Percentiles rank a stretch among this genome's conserved stretches.
These are phyloP conservation scores for Flueggea neowawraea DNA, from an alignment of 441 rosid genomes.

Conservation along the genomic window DNA sequence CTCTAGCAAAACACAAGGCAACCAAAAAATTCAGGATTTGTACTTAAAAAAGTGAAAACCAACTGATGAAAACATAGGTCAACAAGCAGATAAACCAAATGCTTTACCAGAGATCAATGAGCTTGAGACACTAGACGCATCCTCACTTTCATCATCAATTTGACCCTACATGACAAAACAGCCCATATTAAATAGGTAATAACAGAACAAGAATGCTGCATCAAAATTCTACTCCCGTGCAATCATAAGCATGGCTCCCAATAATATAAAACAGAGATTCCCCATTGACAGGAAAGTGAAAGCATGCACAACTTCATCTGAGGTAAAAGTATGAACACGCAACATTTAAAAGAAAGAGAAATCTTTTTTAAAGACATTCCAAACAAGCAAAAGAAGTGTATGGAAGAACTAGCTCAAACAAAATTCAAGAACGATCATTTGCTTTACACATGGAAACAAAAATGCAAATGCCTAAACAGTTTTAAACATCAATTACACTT, in stretches of 20 bases:
- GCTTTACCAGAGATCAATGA: slow-evolving; percentile 30
- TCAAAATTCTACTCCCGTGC: not conserved
- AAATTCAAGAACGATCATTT: too few species aligned
- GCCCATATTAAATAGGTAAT: slow-evolving; percentile 13
- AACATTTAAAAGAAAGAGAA: too few species aligned
- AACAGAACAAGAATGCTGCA: not conserved
- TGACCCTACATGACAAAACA: slow-evolving; percentile 39
- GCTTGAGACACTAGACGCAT: slow-evolving; percentile 27
- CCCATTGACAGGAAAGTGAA: too few species aligned
- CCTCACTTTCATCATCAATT: slow-evolving; percentile 25
- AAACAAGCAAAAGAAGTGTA: too few species aligned
- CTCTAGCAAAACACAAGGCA: slow-evolving; percentile 37
- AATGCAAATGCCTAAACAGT: too few species aligned
- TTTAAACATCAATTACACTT: too few species aligned
- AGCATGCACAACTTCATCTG: too few species aligned
- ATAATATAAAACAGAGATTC: not conserved
- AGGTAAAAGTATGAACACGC: too few species aligned
- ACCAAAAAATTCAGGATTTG: slow-evolving; percentile 10
- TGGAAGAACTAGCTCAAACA: too few species aligned
- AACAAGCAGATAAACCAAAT: slow-evolving; percentile 31
- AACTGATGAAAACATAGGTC: slow-evolving; percentile 4
- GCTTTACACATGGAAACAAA: too few species aligned
- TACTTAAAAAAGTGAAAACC: slow-evolving; percentile 1
- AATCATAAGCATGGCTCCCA: not conserved
- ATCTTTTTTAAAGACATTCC: too few species aligned